Base-by-base conservation (phyloP, 202 grass and related monocot genomes). In the Panicum virgatum region DNA sequence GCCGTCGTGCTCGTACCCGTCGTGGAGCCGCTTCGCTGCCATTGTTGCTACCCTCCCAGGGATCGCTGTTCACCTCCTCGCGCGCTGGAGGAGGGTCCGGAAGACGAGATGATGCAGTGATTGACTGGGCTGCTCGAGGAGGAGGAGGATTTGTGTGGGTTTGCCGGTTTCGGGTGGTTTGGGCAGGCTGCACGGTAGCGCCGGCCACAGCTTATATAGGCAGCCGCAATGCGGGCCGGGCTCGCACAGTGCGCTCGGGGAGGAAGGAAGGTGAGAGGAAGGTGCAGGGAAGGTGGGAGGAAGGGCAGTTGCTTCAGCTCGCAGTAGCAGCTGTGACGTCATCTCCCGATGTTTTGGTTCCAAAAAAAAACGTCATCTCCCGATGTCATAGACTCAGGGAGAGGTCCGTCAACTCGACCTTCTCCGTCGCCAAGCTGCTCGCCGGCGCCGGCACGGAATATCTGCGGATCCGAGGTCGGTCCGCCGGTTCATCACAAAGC, bases 1-100 rank as follows among this genome's bases (percentile, higher is more conserved):
- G 0, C 51, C 52, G 50, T 89, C 86, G n/a, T 91, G 82, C 16
- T 88, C 92, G 63, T 65, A 82, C 20, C 84, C 85, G 43, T 82
- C 57, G 27, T 70, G 83, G n/a, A 84, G 92, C 72, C 95, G 89
- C 84, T 94, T 94, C 0, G 88, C 91, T 15, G 89, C 92, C 95
- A 98, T 97, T 86, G 36, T 5, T 80, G 27, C 66, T 59, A 5
- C 15, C n/a, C 57, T 60, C 57, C 25, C 15, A 48, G 3, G 32
- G 25, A 5, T n/a, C 45, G 19, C 6, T 6, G 43, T 29, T 48
- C 67, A 47, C 42, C 7, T 44, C 16, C 29, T 70, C 42, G 26
- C 45, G 67, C 16, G 42, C 23, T 7, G 7, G 42, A 50, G 7
- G 42, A 50, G 32, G 44, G 15, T 20, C 2, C 10, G 1, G 67